Evolutionary conservation across 768 basidiomycete genomes (phyloP).

Genomic region (Trametopsis cervina): DNA sequence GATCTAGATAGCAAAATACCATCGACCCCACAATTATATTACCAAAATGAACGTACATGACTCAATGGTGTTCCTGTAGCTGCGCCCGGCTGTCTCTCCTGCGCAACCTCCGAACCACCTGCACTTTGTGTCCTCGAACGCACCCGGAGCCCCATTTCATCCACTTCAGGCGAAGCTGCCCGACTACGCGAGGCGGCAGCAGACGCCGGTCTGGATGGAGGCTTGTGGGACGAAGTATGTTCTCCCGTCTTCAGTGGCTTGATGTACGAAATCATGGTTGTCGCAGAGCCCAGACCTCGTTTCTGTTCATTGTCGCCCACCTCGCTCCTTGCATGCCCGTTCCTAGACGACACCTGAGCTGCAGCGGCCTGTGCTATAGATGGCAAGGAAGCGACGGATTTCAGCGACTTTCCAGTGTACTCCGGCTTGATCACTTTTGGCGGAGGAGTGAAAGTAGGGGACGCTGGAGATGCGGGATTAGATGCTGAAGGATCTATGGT

Average conservation of each 20-base stretch:
- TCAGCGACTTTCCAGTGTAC: constrained; percentile 28
- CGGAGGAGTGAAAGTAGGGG: constrained; percentile 12
- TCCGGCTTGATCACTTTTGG: constrained; percentile 22
- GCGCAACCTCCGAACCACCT: constrained; percentile 10
- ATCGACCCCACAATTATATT: constrained; percentile 22
- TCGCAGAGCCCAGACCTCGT: constrained; percentile 58
- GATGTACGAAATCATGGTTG: constrained; percentile 66
- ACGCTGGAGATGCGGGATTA: constrained; percentile 3
- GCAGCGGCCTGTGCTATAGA: constrained; percentile 24
- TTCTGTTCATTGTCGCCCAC: constrained; percentile 15
- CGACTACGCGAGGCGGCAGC: constrained; percentile 16
- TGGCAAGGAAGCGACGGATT: constrained; percentile 37
- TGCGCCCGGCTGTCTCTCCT: constrained; percentile 14
- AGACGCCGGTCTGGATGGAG: constrained; percentile 15
- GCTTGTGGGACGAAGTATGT: constrained; percentile 22
- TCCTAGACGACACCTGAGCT: constrained; percentile 17
- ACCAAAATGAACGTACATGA: constrained; percentile 84
- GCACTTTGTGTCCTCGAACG: constrained; percentile 30
- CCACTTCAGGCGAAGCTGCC: constrained; percentile 19
- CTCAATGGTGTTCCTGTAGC: constrained; percentile 53
- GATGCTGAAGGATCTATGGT: constrained; percentile 25
- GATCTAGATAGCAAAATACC: constrained; percentile 22
- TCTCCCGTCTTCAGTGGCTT: constrained; percentile 44
- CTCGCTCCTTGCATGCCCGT: constrained; percentile 14
- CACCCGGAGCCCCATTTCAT: constrained; percentile 33